These are phyloP conservation scores for Sphaerulina musiva DNA, from an alignment of 2,329 filamentous ascomycete species.

Conservation along the genomic window DNA sequence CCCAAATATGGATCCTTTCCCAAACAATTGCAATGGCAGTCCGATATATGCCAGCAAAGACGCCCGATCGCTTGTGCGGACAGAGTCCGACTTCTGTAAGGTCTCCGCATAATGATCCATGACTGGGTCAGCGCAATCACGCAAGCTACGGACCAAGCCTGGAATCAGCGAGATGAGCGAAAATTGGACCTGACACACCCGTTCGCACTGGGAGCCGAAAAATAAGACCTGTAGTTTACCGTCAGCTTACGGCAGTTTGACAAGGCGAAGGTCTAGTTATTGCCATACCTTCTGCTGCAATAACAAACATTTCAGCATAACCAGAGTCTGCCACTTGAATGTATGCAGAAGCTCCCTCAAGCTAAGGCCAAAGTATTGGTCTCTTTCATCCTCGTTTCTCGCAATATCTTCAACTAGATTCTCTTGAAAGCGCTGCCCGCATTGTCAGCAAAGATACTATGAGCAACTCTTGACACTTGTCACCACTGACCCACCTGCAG, in stretches of 20 bases:
- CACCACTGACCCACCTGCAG: slow-evolving; percentile 49
- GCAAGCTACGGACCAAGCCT: slow-evolving; percentile 80
- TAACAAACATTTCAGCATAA: slow-evolving; percentile 87
- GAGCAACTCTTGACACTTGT: slow-evolving; percentile 1
- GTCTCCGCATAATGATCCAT: slow-evolving; percentile 75
- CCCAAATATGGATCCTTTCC: slow-evolving; percentile 90
- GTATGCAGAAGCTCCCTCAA: slow-evolving; percentile 78
- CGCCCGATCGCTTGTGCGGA: slow-evolving; percentile 84
- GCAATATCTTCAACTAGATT: slow-evolving; percentile 58
- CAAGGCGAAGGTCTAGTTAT: background rate
- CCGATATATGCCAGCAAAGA: slow-evolving; percentile 93
- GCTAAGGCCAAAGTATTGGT: slow-evolving; percentile 71
- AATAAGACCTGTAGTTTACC: slow-evolving; percentile 74
- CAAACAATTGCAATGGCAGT: slow-evolving; percentile 87
- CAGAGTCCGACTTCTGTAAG: slow-evolving; percentile 68
- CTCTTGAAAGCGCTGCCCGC: slow-evolving; percentile 71
- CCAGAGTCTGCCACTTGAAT: slow-evolving; percentile 89
- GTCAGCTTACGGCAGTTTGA: slow-evolving; percentile 8
- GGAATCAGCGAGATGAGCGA: slow-evolving; percentile 92
- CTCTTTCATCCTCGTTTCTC: slow-evolving; percentile 64
- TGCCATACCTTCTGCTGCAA: slow-evolving; percentile 78
- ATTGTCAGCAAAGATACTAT: slow-evolving; percentile 15
- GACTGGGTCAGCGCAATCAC: slow-evolving; percentile 92
- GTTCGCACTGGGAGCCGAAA: slow-evolving; percentile 93
- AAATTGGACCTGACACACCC: slow-evolving; percentile 97